Base-by-base conservation (phyloP, 73 alveolate genomes). In the Paramecium sexaurelia region DNA sequence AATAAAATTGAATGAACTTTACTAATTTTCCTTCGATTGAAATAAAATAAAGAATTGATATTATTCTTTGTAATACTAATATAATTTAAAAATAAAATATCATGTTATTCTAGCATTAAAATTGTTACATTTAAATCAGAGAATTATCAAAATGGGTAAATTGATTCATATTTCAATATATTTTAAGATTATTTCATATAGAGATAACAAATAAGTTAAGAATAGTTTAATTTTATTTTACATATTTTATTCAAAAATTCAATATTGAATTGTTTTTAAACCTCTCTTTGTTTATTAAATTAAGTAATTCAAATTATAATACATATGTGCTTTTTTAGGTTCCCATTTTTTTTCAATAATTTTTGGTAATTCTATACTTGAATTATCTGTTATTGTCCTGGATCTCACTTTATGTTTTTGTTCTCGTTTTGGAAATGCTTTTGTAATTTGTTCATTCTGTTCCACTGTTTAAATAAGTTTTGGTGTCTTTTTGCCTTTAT, bases 221-320 rank as follows among this genome's bases (percentile, higher is more conserved):
- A n/a, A 45, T 22, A 45, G 57, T 45, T 5, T 22, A 45, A 45
- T 45, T 45, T 11, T 13, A 45, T 45, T 43, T 45, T 11, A 45
- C n/a, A 15, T 45, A 11, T 45, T 45, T 43, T 45, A 6, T 6
- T 39, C 1, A 39, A 39, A 39, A 39, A 39, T 10, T 56, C 75
- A 56, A 27, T 56, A 56, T 3, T 56, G 41, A 61, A 26, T 26
- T 61, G 83, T 61, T 61, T 61, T 61, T 20, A 61, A 32, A 29
- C 43, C 83, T 73, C 87, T 73, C 43, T 73, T 73, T 33, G 55
- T 73, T 73, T 73, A 24, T 73, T 73, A 36, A 11, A 73, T 73
- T 8, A 73, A 19, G 35, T n/a, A 73, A 33, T 73, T 73, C 57
- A 73, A 73, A 73, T 73, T 73, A 73, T 36, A 73, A 36, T 33